A percentile compares a stretch with the other conserved stretches of the same genome.
Conservation (phyloP, 176 grass and related monocot species). For the Tillandsia fasciculata region DNA sequence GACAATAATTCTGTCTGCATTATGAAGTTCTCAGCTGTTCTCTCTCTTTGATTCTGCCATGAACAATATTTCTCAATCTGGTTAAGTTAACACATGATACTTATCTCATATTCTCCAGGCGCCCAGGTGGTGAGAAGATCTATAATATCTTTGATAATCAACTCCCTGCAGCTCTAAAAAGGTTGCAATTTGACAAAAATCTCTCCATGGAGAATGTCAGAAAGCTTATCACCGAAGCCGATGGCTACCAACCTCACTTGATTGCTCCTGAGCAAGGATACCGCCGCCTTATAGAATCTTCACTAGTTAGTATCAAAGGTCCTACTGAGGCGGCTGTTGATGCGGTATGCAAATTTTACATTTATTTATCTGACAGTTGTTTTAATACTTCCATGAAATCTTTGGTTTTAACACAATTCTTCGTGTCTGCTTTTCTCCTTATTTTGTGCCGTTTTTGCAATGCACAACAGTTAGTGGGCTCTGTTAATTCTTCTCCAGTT, state of each 20-base stretch:
- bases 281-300: slow-evolving; percentile 13
- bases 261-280: slow-evolving; percentile 27
- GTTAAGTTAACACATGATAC: no score
- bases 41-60: no score
- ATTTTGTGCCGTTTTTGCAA: no score
- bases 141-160: slow-evolving; percentile 23
- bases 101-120: neutral
- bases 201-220: slow-evolving; percentile 17
- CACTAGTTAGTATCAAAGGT: slow-evolving; percentile 12
- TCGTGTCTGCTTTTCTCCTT: no score
- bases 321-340: slow-evolving; percentile 18
- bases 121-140: slow-evolving; percentile 18
- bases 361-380: neutral
- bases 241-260: slow-evolving; percentile 25
- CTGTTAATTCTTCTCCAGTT: no score
- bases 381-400: neutral
- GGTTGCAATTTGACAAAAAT: slow-evolving; percentile 12
- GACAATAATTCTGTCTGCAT: no score
- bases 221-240: slow-evolving; percentile 18
- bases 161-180: slow-evolving; percentile 18
- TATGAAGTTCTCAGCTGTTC: no score
- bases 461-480: no score
- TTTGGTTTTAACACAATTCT: no score
- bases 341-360: slow-evolving; percentile 8
- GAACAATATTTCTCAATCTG: no score